Evolutionary conservation across 2,329 filamentous ascomycete species (phyloP).

Genomic region (Shiraia bambusicola): DNA sequence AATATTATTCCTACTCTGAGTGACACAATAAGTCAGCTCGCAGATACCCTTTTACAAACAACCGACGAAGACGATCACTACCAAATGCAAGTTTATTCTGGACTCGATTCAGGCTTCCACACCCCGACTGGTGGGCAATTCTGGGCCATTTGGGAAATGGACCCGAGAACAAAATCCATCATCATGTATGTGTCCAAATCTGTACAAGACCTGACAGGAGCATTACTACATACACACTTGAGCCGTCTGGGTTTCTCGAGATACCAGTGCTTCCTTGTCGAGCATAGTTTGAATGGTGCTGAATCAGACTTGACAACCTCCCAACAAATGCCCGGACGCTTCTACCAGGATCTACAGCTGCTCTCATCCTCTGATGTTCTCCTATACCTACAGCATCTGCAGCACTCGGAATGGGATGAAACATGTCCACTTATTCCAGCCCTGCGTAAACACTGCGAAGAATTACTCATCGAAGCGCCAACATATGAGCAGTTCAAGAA

Average conservation of each 20-base stretch:
- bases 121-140: constrained; percentile 37
- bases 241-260: constrained; percentile 36
- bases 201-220: constrained; percentile 31
- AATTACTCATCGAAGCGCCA: constrained; percentile 39
- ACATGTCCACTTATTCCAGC: constrained; percentile 32
- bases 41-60: constrained; percentile 19
- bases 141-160: constrained; percentile 40
- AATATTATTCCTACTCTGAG: constrained; percentile 24
- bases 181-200: constrained; percentile 43
- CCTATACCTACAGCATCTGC: constrained; percentile 37
- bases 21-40: constrained; percentile 28
- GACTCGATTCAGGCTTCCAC: constrained; percentile 44
- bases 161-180: constrained; percentile 27
- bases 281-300: constrained; percentile 28
- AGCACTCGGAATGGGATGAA: constrained; percentile 35
- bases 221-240: constrained; percentile 39
- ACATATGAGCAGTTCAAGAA: constrained; percentile 41
- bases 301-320: constrained; percentile 7
- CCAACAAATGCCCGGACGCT: constrained; percentile 24
- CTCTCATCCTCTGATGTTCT: constrained; percentile 39
- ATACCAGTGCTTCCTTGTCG: constrained; percentile 40
- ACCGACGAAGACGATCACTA: constrained; percentile 35
- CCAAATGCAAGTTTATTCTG: constrained; percentile 34
- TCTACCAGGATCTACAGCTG: constrained; percentile 37
- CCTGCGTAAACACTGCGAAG: constrained; percentile 32